Evolutionary conservation across 2,329 filamentous ascomycete genomes (phyloP), one percentile per base, ranked within the genome.

Genomic region (Leptosphaerulina australis): DNA sequence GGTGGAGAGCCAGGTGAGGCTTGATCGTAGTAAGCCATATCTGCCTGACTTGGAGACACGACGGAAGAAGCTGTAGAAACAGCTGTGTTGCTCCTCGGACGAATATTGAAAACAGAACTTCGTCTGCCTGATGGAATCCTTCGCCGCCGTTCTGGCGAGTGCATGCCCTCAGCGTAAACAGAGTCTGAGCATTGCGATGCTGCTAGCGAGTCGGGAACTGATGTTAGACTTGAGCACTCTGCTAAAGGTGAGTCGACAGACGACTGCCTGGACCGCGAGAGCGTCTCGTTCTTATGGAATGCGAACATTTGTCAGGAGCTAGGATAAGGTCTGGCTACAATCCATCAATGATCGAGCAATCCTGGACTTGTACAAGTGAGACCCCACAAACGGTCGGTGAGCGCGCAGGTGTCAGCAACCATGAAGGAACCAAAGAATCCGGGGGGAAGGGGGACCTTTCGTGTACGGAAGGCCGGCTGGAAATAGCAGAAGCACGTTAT

Each of bases 81-180:
- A 25, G 64, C 60, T 6, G 72, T 74, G 18, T 73, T 74, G 34
- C 71, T 74, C 41, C 72, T 62, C 6, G 70, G 69, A 28, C 72
- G 67, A 24, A 73, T 51, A 17, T 63, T 70, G 46, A 74, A 73
- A 2, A 74, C 66, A 8, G 70, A 74, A 34, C 50, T 67, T 49
- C 72, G 61, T 47, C 64, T 71, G 25, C 53, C 58, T 5, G 56
- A 41, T 20, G 59, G 44, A 14, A 53, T 47, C 55, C 58, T 60
- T 33, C 55, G 52, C 37, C 54, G 62, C 39, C 59, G 69, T 38
- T 72, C 68, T 39, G 69, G 64, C 20, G 67, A 72, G 29, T 66
- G 62, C 44, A 66, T 52, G 15, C 60, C 67, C 44, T 53, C 58
- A 54, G 63, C 57, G 44, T 64, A 60, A 36, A 58, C 58, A 9